Evolutionary conservation across 2,329 filamentous ascomycete genomes (phyloP).

Genomic region (Penicillium sp.): DNA sequence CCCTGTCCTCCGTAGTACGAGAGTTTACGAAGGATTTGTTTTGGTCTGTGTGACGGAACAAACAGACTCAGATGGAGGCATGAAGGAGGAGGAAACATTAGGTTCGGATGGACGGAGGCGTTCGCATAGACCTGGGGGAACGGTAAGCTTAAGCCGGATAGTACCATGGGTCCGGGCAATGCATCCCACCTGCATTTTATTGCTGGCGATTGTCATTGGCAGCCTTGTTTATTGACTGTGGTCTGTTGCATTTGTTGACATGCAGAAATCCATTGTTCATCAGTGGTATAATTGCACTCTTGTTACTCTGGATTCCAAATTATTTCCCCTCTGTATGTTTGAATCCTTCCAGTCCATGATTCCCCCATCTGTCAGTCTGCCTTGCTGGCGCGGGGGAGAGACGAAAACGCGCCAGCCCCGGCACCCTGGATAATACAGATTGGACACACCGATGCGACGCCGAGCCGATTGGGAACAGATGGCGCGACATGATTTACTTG

Average conservation of each 20-base stretch:
- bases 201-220: constrained; percentile 2
- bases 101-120: constrained; percentile 30
- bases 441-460: constrained; percentile 3
- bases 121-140: constrained; percentile 24
- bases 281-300: neutral
- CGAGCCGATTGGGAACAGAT: constrained; percentile 20
- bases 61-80: constrained; percentile 9
- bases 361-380: neutral
- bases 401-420: neutral
- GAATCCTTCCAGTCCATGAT: neutral
- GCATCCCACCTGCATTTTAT: constrained; percentile 2
- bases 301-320: neutral
- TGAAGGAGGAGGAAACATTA: constrained; percentile 16
- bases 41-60: neutral
- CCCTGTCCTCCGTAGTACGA: neutral
- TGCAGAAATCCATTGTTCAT: neutral
- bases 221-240: constrained; percentile 3
- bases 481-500: constrained; percentile 19
- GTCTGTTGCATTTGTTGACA: neutral
- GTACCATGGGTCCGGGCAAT: constrained; percentile 10
- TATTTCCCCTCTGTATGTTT: neutral
- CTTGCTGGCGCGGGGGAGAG: neutral
- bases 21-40: neutral
- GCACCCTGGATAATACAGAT: neutral
- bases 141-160: constrained; percentile 24